These are phyloP conservation scores for Lanmaoa rubissima DNA, from an alignment of 768 basidiomycete species.

Conservation along the genomic window DNA sequence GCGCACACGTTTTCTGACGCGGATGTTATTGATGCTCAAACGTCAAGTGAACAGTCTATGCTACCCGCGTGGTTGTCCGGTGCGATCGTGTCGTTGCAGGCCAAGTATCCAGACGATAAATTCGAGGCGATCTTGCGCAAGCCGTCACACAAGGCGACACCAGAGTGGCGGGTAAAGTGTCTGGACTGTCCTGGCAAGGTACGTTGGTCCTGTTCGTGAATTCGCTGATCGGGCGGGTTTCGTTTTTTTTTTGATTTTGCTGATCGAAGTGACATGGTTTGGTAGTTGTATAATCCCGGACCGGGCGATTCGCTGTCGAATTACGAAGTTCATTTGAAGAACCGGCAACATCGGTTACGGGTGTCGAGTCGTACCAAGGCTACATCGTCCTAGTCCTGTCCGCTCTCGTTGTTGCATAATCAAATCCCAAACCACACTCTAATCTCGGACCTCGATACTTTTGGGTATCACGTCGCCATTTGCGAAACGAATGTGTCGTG, in stretches of 20 bases:
- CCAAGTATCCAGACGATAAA: slow-evolving; percentile 74
- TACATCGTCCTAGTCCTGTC: slow-evolving; percentile 19
- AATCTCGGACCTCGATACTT: slow-evolving; percentile 12
- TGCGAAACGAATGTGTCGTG: slow-evolving; percentile 14
- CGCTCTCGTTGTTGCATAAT: not conserved
- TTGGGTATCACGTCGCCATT: slow-evolving; percentile 11
- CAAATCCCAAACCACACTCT: not conserved
- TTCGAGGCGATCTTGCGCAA: slow-evolving; percentile 77
- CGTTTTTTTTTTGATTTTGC: not conserved
- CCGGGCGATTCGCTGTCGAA: slow-evolving; percentile 84
- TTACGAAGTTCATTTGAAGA: slow-evolving; percentile 91
- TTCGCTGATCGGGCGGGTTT: no score
- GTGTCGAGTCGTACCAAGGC: slow-evolving; percentile 55
- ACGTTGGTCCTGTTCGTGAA: not conserved
- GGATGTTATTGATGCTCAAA: slow-evolving; percentile 34
- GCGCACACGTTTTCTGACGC: slow-evolving; percentile 17
- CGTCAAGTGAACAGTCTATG: slow-evolving; percentile 37
- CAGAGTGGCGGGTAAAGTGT: slow-evolving; percentile 92
- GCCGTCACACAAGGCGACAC: slow-evolving; percentile 47
- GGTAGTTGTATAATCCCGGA: slow-evolving; percentile 85
- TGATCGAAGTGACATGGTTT: not conserved
- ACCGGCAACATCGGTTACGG: slow-evolving; percentile 73
- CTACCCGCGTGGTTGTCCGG: slow-evolving; percentile 65
- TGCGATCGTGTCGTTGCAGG: slow-evolving; percentile 67
- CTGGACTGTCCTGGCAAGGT: slow-evolving; percentile 94